phyloP scores from a whole-genome alignment of 176 grass and related monocot genomes.

The Neostapfia colusana region DNA sequence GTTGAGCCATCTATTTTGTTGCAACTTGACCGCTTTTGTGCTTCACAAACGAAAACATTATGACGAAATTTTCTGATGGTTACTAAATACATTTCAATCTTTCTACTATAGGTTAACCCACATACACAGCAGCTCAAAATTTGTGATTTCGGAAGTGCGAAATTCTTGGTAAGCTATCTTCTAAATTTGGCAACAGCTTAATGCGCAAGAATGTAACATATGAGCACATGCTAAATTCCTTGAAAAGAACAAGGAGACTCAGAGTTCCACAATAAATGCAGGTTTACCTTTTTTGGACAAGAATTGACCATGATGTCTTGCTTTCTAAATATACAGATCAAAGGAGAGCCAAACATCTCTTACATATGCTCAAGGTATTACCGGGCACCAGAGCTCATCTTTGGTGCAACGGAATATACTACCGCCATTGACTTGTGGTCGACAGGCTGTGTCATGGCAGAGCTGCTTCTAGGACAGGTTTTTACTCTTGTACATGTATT shows the following conservation, averaged over 20 bases:
- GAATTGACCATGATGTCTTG: not conserved
- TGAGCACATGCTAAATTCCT: not conserved
- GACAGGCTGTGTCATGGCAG: constrained; percentile 92
- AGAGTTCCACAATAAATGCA: not conserved
- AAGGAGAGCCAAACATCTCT: constrained; percentile 96
- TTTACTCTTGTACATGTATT: not conserved
- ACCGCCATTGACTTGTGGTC: constrained; percentile 97
- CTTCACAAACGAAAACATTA: not conserved
- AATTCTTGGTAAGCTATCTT: constrained; percentile 58
- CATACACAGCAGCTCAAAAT: constrained; percentile 65
- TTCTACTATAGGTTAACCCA: constrained; percentile 52
- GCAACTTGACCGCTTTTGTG: not conserved
- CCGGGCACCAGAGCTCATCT: constrained; percentile 95
- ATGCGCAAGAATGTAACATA: not conserved
- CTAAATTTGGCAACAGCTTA: constrained; percentile 14
- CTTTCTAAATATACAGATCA: constrained; percentile 54
- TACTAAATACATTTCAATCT: constrained; percentile 2
- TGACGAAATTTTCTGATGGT: not conserved
- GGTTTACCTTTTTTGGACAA: not conserved
- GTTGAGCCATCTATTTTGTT: not conserved
- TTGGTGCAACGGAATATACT: constrained; percentile 96
- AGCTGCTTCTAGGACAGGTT: constrained; percentile 93
- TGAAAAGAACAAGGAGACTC: constrained; percentile 21
- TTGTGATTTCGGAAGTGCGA: constrained; percentile 61
- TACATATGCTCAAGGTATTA: constrained; percentile 99